Conservation (phyloP, 345 rosid genomes). For the Pelargonium nanum region DNA sequence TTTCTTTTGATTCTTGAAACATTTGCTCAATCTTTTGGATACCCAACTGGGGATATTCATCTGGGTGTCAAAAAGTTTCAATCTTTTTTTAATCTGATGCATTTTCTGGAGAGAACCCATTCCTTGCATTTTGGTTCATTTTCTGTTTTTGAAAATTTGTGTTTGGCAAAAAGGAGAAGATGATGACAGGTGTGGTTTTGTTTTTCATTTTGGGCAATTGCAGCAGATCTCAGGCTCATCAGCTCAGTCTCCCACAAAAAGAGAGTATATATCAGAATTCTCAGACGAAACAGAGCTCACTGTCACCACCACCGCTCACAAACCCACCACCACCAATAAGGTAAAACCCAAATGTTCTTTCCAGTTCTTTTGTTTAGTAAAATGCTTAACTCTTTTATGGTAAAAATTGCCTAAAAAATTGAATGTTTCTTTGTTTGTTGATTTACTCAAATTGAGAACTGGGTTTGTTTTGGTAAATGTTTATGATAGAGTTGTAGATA, state of each 20-base stretch:
- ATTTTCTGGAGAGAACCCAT: not conserved
- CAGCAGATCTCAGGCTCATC: conserved; percentile 35
- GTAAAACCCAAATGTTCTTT: not conserved
- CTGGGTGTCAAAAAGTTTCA: not conserved
- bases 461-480: not conserved
- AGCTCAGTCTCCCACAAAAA: conserved; percentile 23
- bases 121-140: not conserved
- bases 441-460: not conserved
- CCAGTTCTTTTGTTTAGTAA: not conserved
- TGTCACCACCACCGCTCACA: conserved; percentile 19
- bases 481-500: too few relatives aligned
- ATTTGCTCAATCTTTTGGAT: not conserved
- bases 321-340: conserved; percentile 4
- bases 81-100: not conserved
- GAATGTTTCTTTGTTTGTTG: conserved; percentile 4
- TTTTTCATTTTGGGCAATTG: not conserved
- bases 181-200: conserved; percentile 11
- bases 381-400: not conserved
- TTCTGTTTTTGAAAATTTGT: not conserved
- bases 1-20: not conserved
- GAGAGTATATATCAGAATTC: conserved; percentile 17
- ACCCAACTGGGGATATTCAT: not conserved
- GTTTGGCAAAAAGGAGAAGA: not conserved
- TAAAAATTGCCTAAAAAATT: not conserved
- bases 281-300: conserved; percentile 25